Conservation (phyloP, 306 rosid genomes). For the Mimosa bimucronata region DNA sequence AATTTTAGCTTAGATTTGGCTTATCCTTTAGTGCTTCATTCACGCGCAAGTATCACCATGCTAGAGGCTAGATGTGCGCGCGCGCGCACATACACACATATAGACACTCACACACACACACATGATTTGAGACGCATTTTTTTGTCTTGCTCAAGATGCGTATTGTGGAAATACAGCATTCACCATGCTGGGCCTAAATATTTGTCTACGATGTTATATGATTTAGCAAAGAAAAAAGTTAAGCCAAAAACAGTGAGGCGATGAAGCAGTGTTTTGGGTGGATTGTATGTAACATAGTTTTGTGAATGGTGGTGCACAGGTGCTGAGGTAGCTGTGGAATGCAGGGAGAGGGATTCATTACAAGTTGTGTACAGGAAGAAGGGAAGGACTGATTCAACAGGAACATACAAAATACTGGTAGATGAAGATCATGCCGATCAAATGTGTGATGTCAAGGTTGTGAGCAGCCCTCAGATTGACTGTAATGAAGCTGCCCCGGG, state of each 20-base stretch:
- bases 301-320: conserved; percentile 42
- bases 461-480: conserved; percentile 58
- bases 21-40: neutral
- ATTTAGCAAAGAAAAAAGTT: neutral
- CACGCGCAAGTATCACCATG: neutral
- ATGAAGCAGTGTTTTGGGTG: neutral
- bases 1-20: neutral
- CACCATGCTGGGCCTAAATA: neutral
- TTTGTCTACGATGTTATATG: neutral
- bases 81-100: no score
- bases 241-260: neutral
- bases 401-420: conserved; percentile 53
- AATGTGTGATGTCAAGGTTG: conserved; percentile 57
- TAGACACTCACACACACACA: no score
- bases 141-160: neutral
- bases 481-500: conserved; percentile 56
- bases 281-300: neutral
- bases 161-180: neutral
- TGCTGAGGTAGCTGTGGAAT: conserved; percentile 66
- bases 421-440: conserved; percentile 55
- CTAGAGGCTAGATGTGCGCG: neutral
- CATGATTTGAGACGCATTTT: neutral
- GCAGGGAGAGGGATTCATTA: conserved; percentile 53
- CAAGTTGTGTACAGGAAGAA: conserved; percentile 46
- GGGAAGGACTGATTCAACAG: conserved; percentile 57